Evolutionary conservation across 2,329 filamentous ascomycete species (phyloP), one percentile per base, ranked within the genome.

Genomic region (Arachnopeziza araneosa): DNA sequence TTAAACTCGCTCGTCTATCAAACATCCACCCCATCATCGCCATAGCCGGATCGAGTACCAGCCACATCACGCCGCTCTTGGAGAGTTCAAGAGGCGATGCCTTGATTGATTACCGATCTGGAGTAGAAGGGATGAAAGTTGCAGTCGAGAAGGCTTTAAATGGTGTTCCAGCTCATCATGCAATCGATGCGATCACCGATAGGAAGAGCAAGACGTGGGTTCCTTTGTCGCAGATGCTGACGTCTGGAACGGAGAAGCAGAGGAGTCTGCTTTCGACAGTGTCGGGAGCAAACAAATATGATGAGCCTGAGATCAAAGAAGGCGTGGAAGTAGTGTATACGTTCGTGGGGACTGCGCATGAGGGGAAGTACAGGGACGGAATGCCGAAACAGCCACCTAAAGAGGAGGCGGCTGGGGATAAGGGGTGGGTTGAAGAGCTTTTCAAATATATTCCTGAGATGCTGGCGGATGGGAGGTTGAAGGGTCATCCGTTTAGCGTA

Each of bases 21-120:
- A 80, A 82, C 55, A 79, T 86, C 22, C 81, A 85, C 64, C 83
- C 83, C 0, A 75, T 87, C 24, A 83, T 86, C 60, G 77, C 77
- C 2, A 74, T 87, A 14, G 82, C 81, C 0, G 83, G 84, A 2
- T 69, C 73, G 12, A 77, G 76, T 21, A 69, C 70, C 4, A 59
- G 73, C 1, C 79, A 77, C 58, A 78, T 83, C 2, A 71, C 79
- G 64, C 70, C 66, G 0, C 69, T 83, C 19, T 75, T 83, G 54
- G 76, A 80, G 62, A 65, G 65, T 19, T 69, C 68, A n/a, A 80
- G 79, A 63, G 81, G 81, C 32, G 82, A 84, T 64, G 72, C 74
- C 0, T 71, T 84, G 17, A 67, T 85, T 54, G 82, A 85, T 70
- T 83, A 85, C 69, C 77, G 82, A 36, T 63, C 79, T 36, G 78